Conservation (phyloP, 441 rosid genomes). For the Populus hybrid region DNA sequence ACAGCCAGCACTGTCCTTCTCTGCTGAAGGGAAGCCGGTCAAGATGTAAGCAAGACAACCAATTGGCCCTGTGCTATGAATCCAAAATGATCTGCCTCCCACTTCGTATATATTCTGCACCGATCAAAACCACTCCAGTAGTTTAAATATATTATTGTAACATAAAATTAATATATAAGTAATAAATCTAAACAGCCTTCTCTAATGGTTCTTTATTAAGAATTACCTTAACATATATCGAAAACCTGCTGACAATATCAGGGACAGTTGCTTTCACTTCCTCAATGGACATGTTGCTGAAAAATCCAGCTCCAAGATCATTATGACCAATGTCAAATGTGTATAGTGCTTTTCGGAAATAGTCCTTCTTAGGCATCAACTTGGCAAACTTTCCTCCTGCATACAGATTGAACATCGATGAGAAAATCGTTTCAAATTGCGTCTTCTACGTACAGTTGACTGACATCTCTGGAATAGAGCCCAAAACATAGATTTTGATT, state of each 20-base stretch:
- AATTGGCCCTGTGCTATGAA: conserved; percentile 26
- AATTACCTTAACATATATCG: conserved; percentile 51
- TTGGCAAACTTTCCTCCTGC: conserved; percentile 29
- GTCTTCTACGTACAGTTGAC: not conserved
- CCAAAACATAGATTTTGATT: not conserved
- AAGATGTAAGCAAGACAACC: conserved; percentile 24
- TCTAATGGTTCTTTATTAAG: not conserved
- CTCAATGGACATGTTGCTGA: conserved; percentile 41
- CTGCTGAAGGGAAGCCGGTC: conserved; percentile 14
- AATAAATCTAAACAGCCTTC: not conserved
- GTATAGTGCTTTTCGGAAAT: conserved; percentile 63
- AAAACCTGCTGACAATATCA: conserved; percentile 43
- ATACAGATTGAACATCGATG: not conserved
- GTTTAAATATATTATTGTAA: not conserved
- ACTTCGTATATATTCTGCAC: conserved; percentile 15
- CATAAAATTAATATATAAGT: not conserved
- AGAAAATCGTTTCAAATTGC: conserved; percentile 13
- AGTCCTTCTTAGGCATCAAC: conserved; percentile 32
- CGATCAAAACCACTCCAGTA: not conserved
- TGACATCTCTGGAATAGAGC: not conserved
- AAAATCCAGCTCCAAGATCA: conserved; percentile 47
- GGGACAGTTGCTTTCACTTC: conserved; percentile 66
- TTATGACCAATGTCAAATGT: conserved; percentile 83
- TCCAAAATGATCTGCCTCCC: conserved; percentile 28
- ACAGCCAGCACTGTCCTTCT: conserved; percentile 20